Percentiles rank a stretch among this genome's conserved stretches.
phyloP scores from a whole-genome alignment of 129 eudicot species.

The Kitagawia praeruptora region DNA sequence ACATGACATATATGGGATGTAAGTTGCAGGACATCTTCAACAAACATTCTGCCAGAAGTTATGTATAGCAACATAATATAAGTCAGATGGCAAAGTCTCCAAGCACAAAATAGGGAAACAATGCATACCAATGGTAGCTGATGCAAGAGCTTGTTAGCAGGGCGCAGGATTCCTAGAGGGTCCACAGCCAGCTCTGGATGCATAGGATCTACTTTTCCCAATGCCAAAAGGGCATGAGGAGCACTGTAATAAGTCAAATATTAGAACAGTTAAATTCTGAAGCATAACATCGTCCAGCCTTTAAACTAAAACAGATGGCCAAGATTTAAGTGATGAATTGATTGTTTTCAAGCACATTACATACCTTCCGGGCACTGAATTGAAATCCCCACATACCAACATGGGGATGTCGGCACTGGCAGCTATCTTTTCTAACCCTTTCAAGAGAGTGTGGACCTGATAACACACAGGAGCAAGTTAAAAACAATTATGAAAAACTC shows the following conservation, averaged over 20 bases:
- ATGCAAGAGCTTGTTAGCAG: slow-evolving; percentile 68
- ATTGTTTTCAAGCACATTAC: not conserved
- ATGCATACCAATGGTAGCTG: slow-evolving; percentile 71
- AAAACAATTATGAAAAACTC: not conserved
- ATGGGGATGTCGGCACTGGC: slow-evolving; percentile 96
- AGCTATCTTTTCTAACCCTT: slow-evolving; percentile 95
- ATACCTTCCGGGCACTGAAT: slow-evolving; percentile 87
- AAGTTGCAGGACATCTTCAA: not conserved
- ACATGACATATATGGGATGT: not conserved
- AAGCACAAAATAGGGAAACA: not conserved
- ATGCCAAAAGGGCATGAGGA: slow-evolving; percentile 86
- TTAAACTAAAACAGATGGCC: not conserved
- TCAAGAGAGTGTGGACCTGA: slow-evolving; percentile 87
- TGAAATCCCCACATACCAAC: slow-evolving; percentile 97
- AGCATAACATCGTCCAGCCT: not conserved
- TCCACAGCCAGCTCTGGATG: slow-evolving; percentile 87
- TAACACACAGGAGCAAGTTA: slow-evolving; percentile 4
- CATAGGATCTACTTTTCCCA: slow-evolving; percentile 90
- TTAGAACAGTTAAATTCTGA: not conserved
- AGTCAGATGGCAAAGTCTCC: not conserved
- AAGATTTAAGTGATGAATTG: not conserved
- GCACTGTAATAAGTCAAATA: slow-evolving; percentile 47
- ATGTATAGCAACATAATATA: not conserved
- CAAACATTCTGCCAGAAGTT: not conserved
- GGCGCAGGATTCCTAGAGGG: slow-evolving; percentile 87